phyloP scores from a whole-genome alignment of 1,284 basidiomycete species.

The Albatrellus sp. region DNA sequence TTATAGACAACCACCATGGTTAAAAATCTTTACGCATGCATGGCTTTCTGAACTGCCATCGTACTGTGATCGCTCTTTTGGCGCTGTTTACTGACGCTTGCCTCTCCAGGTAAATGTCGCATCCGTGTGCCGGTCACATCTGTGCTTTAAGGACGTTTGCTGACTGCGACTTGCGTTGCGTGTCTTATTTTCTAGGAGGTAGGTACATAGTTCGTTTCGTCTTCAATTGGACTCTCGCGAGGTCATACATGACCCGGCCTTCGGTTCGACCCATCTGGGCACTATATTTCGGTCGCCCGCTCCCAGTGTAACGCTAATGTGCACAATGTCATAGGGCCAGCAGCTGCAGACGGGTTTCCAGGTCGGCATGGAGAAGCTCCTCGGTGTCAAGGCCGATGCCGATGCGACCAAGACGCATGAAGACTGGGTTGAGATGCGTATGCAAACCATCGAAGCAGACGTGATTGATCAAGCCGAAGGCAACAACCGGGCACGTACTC shows the following conservation, averaged over 20 bases:
- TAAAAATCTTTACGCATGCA: slow-evolving; percentile 38
- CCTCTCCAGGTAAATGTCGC: slow-evolving; percentile 9
- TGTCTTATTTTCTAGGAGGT: slow-evolving; percentile 16
- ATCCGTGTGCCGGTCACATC: slow-evolving; percentile 18
- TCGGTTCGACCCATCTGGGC: slow-evolving; percentile 37
- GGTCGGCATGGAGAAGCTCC: slow-evolving; percentile 52
- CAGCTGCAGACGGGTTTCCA: slow-evolving; percentile 56
- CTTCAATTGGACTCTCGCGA: slow-evolving; percentile 32
- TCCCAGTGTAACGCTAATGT: not conserved
- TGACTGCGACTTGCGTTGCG: no score
- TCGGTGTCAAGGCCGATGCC: slow-evolving; percentile 30
- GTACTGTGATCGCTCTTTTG: slow-evolving; percentile 2
- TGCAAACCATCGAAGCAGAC: slow-evolving; percentile 46
- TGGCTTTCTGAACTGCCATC: slow-evolving; percentile 31
- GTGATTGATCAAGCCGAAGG: slow-evolving; percentile 42
- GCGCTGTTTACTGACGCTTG: not conserved
- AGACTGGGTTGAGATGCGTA: slow-evolving; percentile 19
- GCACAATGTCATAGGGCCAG: slow-evolving; percentile 28
- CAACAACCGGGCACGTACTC: slow-evolving; percentile 42
- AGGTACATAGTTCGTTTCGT: slow-evolving; percentile 13
- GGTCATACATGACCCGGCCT: slow-evolving; percentile 44
- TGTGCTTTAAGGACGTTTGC: not conserved
- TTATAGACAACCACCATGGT: slow-evolving; percentile 65
- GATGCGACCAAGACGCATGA: slow-evolving; percentile 8
- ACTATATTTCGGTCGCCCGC: slow-evolving; percentile 2